Base-by-base conservation (phyloP, 2,329 filamentous ascomycete species). In the Botrytis squamosa region DNA sequence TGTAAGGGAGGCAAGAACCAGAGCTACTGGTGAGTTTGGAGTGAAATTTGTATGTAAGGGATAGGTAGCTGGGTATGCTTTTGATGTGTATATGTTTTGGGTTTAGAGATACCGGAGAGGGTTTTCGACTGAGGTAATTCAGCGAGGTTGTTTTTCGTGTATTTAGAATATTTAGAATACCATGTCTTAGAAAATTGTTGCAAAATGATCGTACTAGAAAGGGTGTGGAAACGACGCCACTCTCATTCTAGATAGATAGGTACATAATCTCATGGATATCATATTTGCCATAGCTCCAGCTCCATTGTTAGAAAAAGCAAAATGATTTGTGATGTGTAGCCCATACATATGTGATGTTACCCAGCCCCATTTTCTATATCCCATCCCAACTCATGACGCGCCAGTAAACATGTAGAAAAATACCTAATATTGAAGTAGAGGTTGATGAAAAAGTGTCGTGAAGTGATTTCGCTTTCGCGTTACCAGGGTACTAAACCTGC, bases 401-500 rank as follows among this genome's bases (percentile, higher is more conserved):
- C 49, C 25, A 16, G 12, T 55, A n/a, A 55, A 55, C 25, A n/a
- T n/a, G 25, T n/a, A 14, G 22, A 55, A 16, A n/a, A n/a, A 16
- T n/a, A 42, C 40, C 40, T 16, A n/a, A 14, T 16, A 16, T n/a
- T 55, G 49, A 55, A 55, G 25, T 55, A 38, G 33, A 62, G 12
- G 25, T 62, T 36, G 22, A 62, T 7, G 3, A 16, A 8, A 14
- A 62, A 40, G 59, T 20, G 20, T n/a, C 25, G 49, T 16, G 49
- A 55, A n/a, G 49, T 12, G 3, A 55, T n/a, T n/a, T 55, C 25
- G 5, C 2, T 1, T 25, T n/a, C 4, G 10, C 3, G 5, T 36
- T 78, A 81, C 80, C 80, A 81, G 60, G 79, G 78, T 74, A 75
- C 75, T 22, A 81, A 74, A 18, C 77, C 77, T 16, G 74, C 74